A percentile compares a stretch with the other conserved stretches of the same genome.
Conservation (phyloP, 441 rosid genomes). For the Eruca vesicaria region DNA sequence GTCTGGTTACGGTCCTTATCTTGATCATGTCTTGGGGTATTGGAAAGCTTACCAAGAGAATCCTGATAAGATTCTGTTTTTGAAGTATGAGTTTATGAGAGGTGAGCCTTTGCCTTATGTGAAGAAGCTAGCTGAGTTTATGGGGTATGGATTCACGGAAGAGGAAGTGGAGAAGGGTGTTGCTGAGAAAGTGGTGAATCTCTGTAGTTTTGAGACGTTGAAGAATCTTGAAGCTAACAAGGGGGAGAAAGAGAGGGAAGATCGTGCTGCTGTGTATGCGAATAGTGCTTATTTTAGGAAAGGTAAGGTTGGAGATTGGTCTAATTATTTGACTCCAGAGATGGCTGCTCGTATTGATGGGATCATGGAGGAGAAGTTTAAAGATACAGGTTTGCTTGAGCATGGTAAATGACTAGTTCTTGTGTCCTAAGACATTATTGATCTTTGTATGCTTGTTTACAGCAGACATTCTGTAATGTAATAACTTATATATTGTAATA, state of each 20-base stretch:
- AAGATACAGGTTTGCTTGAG: too few relatives aligned
- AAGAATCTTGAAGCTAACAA: conserved; percentile 30
- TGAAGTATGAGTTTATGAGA: conserved; percentile 33
- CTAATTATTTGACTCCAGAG: conserved; percentile 21
- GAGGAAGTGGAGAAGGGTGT: conserved; percentile 36
- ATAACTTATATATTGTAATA: too few relatives aligned
- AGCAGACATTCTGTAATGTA: too few relatives aligned
- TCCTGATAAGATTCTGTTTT: conserved; percentile 30
- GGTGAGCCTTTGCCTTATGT: conserved; percentile 16
- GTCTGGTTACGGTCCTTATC: conserved; percentile 31
- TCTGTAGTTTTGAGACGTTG: conserved; percentile 40
- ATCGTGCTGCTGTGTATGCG: conserved; percentile 22
- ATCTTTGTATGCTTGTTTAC: too few relatives aligned
- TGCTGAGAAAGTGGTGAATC: conserved; percentile 18
- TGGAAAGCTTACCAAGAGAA: conserved; percentile 30
- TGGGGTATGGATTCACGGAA: conserved; percentile 30
- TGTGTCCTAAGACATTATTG: too few relatives aligned
- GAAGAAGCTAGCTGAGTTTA: conserved; percentile 34
- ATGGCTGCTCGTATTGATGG: conserved; percentile 30
- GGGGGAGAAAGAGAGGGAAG: conserved; percentile 28
- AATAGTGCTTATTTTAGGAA: conserved; percentile 32
- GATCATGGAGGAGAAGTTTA: too few relatives aligned
- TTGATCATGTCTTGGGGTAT: conserved; percentile 31
- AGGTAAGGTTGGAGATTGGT: conserved; percentile 39
- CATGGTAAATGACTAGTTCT: too few relatives aligned